phyloP scores from a whole-genome alignment of 768 basidiomycete genomes.

The Lactifluus echinatus region DNA sequence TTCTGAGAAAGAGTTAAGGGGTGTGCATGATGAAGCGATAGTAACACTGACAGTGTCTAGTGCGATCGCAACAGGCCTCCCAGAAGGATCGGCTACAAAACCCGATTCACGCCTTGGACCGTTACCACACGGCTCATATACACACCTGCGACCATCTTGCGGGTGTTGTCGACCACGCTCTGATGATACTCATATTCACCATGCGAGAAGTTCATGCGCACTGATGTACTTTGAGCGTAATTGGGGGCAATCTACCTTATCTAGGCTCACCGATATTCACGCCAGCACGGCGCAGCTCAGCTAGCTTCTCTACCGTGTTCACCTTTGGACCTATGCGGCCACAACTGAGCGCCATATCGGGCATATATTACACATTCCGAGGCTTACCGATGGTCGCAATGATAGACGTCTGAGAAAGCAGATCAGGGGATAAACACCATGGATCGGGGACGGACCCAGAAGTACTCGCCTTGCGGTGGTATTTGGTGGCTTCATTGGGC shows the following conservation, averaged over 20 bases:
- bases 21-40: not conserved
- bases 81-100: conserved; percentile 50
- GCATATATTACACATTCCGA: not conserved
- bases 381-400: conserved; percentile 92
- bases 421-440: conserved; percentile 1
- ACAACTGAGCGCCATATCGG: conserved; percentile 6
- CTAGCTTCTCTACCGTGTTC: conserved; percentile 84
- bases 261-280: conserved; percentile 88
- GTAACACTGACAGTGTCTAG: conserved; percentile 75
- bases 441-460: not conserved
- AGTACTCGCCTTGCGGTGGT: conserved; percentile 74
- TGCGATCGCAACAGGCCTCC: conserved; percentile 94
- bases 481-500: conserved; percentile 75
- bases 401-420: conserved; percentile 74
- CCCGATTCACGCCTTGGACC: not conserved
- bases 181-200: conserved; percentile 98
- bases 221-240: conserved; percentile 34
- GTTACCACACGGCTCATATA: conserved; percentile 3
- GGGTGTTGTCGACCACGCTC: conserved; percentile 96
- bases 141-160: conserved; percentile 74
- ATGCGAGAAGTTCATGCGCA: conserved; percentile 99
- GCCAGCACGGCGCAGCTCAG: conserved; percentile 78
- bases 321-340: conserved; percentile 73
- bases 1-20: conserved; percentile 45
- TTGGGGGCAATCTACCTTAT: not conserved